Conservation (phyloP, 257 asterid species). For the Mitragyna speciosa region DNA sequence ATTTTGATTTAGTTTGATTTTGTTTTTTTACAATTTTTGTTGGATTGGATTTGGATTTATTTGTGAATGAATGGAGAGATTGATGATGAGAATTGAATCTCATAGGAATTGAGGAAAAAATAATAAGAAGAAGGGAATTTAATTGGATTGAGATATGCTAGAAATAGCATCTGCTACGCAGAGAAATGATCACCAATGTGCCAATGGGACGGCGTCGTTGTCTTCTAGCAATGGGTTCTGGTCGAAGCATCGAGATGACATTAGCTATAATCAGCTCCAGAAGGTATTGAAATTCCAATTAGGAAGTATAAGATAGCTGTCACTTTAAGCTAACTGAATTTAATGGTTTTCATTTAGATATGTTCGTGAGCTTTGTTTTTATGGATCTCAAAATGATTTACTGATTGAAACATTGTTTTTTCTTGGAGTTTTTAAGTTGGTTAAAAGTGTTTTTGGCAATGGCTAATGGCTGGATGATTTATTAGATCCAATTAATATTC, state of each 20-base stretch:
- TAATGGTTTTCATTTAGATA: background rate
- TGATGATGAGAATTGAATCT: conserved; percentile 46
- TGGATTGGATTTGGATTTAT: conserved; percentile 20
- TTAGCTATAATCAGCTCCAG: conserved; percentile 77
- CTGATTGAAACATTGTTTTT: background rate
- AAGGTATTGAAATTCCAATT: conserved; percentile 49
- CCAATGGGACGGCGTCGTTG: conserved; percentile 44
- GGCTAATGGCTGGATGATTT: background rate
- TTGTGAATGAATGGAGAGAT: conserved; percentile 15
- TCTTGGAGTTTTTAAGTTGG: background rate
- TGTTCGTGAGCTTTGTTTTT: background rate
- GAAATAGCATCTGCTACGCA: conserved; percentile 43
- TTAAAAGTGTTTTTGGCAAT: background rate
- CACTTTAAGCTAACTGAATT: background rate
- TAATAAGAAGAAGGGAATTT: background rate
- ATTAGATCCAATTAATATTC: background rate
- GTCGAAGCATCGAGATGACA: conserved; percentile 68
- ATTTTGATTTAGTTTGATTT: conserved; percentile 5
- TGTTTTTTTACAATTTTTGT: conserved; percentile 8
- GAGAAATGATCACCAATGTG: conserved; percentile 39
- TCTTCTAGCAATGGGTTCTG: conserved; percentile 67
- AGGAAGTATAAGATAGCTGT: background rate
- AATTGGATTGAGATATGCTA: conserved; percentile 60
- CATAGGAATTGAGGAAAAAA: conserved; percentile 25
- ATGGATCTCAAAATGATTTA: background rate